A percentile compares a stretch with the other conserved stretches of the same genome.
phyloP scores from a whole-genome alignment of 139 green algal species.

The Limnomonas spitsbergensis region DNA sequence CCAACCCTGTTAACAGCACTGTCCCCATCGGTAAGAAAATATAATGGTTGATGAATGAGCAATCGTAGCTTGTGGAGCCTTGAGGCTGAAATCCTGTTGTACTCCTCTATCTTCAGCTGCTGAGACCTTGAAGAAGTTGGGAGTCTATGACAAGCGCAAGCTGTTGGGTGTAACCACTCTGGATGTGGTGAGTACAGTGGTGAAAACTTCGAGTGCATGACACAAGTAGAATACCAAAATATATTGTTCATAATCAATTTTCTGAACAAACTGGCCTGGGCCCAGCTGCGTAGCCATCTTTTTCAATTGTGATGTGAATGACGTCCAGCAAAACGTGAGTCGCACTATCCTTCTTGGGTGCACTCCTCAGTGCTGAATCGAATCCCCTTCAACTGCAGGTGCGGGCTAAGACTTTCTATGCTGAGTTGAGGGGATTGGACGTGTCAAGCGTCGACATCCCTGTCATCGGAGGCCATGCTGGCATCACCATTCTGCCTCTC shows the following conservation, averaged over 20 bases:
- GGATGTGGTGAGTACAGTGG: constrained; percentile 71
- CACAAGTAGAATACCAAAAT: neutral
- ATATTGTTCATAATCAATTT: too few relatives aligned
- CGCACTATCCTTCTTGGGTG: too few relatives aligned
- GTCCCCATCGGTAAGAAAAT: too few relatives aligned
- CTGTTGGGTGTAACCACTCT: constrained; percentile 85
- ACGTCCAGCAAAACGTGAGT: neutral
- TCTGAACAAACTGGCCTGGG: too few relatives aligned
- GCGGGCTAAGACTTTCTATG: constrained; percentile 94
- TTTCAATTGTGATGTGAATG: constrained; percentile 36
- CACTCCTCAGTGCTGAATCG: too few relatives aligned
- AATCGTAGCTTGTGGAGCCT: too few relatives aligned
- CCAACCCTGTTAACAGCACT: constrained; percentile 99
- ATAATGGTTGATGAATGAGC: too few relatives aligned
- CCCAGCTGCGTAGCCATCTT: too few relatives aligned
- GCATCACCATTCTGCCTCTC: constrained; percentile 97
- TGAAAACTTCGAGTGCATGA: neutral
- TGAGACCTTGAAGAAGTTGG: constrained; percentile 77
- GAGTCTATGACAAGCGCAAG: constrained; percentile 79
- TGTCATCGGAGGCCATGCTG: constrained; percentile 95
- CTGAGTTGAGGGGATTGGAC: constrained; percentile 82
- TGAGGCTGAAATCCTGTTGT: too few relatives aligned
- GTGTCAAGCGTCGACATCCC: constrained; percentile 88
- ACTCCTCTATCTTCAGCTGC: too few relatives aligned
- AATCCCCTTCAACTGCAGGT: constrained; percentile 26